Evolutionary conservation across 768 basidiomycete genomes (phyloP).

Genomic region (Calvatia gigantea): DNA sequence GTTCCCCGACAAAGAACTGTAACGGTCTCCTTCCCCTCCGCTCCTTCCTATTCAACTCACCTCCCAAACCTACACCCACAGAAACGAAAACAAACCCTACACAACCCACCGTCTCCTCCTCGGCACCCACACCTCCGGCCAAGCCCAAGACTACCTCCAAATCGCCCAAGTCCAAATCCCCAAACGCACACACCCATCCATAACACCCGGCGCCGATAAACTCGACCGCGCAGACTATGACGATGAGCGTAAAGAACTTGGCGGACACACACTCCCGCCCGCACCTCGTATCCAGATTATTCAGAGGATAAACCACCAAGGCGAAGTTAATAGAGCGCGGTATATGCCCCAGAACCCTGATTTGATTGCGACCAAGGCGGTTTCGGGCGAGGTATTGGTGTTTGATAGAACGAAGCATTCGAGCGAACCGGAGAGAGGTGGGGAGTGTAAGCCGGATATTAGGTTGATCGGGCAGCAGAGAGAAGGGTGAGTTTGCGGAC

Average conservation of each 20-base stretch:
- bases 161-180: slow-evolving; percentile 95
- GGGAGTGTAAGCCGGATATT: slow-evolving; percentile 88
- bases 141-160: slow-evolving; percentile 91
- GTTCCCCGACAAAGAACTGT: slow-evolving; percentile 98
- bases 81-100: slow-evolving; percentile 90
- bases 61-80: slow-evolving; percentile 25
- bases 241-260: slow-evolving; percentile 91
- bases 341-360: slow-evolving; percentile 99
- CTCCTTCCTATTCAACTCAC: not conserved
- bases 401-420: slow-evolving; percentile 98
- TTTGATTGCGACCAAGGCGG: slow-evolving; percentile 92
- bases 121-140: slow-evolving; percentile 95
- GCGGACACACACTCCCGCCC: slow-evolving; percentile 85
- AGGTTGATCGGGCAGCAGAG: slow-evolving; percentile 84
- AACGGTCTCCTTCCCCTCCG: slow-evolving; percentile 27
- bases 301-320: slow-evolving; percentile 92
- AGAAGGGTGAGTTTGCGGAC: slow-evolving; percentile 72
- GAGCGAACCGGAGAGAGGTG: slow-evolving; percentile 84
- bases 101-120: slow-evolving; percentile 91
- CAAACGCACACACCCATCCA: slow-evolving; percentile 61
- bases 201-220: slow-evolving; percentile 69
- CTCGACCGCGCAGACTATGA: slow-evolving; percentile 82
- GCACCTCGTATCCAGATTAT: slow-evolving; percentile 84
- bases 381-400: slow-evolving; percentile 87
- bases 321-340: slow-evolving; percentile 95